Evolutionary conservation across 1,284 basidiomycete genomes (phyloP).

Genomic region (Ustilago shanxiensis): DNA sequence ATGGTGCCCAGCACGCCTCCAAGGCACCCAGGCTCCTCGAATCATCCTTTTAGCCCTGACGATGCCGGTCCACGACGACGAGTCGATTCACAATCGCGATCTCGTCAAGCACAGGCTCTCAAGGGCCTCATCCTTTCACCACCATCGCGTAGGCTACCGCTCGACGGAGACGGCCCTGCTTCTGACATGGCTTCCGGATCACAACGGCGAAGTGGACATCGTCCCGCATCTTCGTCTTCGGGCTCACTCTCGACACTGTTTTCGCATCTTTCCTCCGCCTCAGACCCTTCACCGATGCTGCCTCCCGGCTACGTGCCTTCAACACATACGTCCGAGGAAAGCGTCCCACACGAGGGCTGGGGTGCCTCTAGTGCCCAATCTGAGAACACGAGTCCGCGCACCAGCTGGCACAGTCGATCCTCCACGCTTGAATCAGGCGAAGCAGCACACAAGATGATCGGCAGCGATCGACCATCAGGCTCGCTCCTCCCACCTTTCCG

Average conservation of each 20-base stretch:
- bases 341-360: constrained; percentile 41
- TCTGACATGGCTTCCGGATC: constrained; percentile 31
- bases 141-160: constrained; percentile 35
- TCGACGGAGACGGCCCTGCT: constrained; percentile 39
- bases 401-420: constrained; percentile 58
- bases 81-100: constrained; percentile 49
- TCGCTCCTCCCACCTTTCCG: constrained; percentile 45
- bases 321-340: constrained; percentile 39
- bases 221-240: constrained; percentile 46
- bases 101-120: constrained; percentile 47
- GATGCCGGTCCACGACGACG: constrained; percentile 32
- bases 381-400: constrained; percentile 44
- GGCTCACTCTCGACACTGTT: constrained; percentile 50
- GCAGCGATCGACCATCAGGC: constrained; percentile 23
- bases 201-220: constrained; percentile 37
- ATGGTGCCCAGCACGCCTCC: constrained; percentile 46
- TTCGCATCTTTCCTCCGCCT: constrained; percentile 49
- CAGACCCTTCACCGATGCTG: constrained; percentile 48
- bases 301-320: constrained; percentile 40
- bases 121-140: constrained; percentile 53
- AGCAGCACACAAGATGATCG: constrained; percentile 44
- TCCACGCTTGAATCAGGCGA: constrained; percentile 58
- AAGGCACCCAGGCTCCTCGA: constrained; percentile 27
- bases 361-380: constrained; percentile 41
- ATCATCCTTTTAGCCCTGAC: constrained; percentile 44